phyloP scores from a whole-genome alignment of 345 rosid genomes.

The Eutrema heterophyllum region DNA sequence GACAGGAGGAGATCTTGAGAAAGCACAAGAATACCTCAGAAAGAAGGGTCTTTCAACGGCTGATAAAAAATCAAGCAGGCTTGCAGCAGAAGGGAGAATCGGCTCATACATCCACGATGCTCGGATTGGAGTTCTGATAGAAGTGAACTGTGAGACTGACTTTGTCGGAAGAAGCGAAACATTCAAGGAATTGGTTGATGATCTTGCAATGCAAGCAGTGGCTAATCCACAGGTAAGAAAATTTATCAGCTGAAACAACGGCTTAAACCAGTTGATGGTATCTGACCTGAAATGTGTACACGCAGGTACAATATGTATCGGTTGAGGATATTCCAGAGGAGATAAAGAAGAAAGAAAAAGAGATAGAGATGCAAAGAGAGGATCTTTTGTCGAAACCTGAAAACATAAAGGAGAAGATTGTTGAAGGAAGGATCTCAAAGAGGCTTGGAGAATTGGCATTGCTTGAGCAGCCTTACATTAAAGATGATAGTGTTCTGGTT shows the following conservation, averaged over 20 bases:
- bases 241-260: conserved; percentile 4
- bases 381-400: conserved; percentile 85
- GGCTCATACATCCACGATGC: conserved; percentile 90
- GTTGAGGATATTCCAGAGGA: conserved; percentile 60
- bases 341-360: conserved; percentile 60
- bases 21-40: conserved; percentile 91
- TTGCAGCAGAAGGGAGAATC: conserved; percentile 95
- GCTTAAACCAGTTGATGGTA: neutral
- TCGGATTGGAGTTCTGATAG: conserved; percentile 82
- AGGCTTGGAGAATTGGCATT: conserved; percentile 82
- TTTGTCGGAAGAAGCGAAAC: conserved; percentile 89
- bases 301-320: conserved; percentile 61
- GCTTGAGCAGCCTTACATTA: conserved; percentile 73
- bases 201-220: conserved; percentile 90
- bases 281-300: neutral
- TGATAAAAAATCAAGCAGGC: conserved; percentile 88
- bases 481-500: conserved; percentile 61
- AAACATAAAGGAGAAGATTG: conserved; percentile 79
- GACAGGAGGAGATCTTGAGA: conserved; percentile 85
- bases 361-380: conserved; percentile 91
- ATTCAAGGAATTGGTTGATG: conserved; percentile 84
- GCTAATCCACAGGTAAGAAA: conserved; percentile 60
- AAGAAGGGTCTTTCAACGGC: conserved; percentile 94
- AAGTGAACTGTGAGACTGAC: conserved; percentile 95
- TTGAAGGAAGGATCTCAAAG: conserved; percentile 81